Percentiles rank a stretch among this genome's conserved stretches.
Conservation (phyloP, 1,139 yeast genomes). For the Pichia sorboxylosa region DNA sequence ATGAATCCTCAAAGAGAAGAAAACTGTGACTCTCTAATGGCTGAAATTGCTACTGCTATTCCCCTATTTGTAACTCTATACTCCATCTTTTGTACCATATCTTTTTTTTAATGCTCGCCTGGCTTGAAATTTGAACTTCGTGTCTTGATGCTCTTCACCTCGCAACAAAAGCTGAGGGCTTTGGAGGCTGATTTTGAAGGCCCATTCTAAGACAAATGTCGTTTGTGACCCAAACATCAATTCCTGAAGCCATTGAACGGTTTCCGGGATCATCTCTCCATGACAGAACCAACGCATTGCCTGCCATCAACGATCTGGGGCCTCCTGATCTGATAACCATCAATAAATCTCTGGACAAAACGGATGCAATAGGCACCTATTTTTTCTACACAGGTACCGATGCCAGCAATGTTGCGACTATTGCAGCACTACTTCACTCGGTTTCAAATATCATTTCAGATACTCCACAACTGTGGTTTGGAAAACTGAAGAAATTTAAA, state of each 20-base stretch:
- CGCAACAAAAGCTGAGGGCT: too few species aligned
- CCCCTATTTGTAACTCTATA: too few species aligned
- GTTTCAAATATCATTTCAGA: conserved; percentile 39
- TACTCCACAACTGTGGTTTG: conserved; percentile 46
- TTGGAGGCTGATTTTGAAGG: too few species aligned
- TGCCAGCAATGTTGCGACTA: conserved; percentile 45
- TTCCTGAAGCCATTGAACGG: conserved; percentile 30
- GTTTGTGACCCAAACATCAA: conserved; percentile 35
- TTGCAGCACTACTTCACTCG: conserved; percentile 46
- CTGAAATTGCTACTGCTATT: too few species aligned
- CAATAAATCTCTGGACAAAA: conserved; percentile 32
- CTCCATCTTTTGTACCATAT: too few species aligned
- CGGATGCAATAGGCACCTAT: conserved; percentile 28
- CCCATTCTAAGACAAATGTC: conserved; percentile 17
- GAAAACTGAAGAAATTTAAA: conserved; percentile 43
- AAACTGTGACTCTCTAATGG: too few species aligned
- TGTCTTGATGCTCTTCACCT: too few species aligned
- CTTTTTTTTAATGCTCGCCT: too few species aligned
- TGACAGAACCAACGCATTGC: conserved; percentile 42
- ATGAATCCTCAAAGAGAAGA: too few species aligned
- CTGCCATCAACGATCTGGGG: conserved; percentile 39
- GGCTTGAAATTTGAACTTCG: too few species aligned
- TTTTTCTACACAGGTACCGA: conserved; percentile 48
- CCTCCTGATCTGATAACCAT: conserved; percentile 50
- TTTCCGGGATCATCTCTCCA: conserved; percentile 30